Evolutionary conservation across 1,284 basidiomycete species (phyloP), one percentile per base, ranked within the genome.

Genomic region (Wolfiporia cocos): DNA sequence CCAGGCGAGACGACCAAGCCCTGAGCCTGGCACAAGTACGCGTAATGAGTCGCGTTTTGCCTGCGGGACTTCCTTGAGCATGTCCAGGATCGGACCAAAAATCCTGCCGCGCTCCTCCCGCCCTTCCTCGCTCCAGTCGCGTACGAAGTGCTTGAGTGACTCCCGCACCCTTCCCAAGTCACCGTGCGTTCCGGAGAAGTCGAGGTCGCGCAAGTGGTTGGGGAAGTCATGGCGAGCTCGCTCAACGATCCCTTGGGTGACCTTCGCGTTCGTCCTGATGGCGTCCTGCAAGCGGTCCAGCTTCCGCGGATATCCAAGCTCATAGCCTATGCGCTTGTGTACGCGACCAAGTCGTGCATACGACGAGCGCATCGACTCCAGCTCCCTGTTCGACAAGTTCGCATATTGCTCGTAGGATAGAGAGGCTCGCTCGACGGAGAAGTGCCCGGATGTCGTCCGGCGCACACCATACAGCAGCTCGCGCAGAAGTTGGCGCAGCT

Each of bases 121-220:
- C 0, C 80, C 78, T 41, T 77, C 76, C 5, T 57, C 52, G 50
- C 78, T 80, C 81, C 81, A 84, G 53, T 85, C 81, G 10, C 81
- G 65, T 20, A 83, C 68, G 47, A 79, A 78, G 57, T 84, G 81
- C 56, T 80, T 81, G 46, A 85, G 52, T 2, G 75, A 58, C 54
- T 81, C 76, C 17, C 74, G 61, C 19, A 76, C 73, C 11, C 74
- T 64, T 17, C 67, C 66, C 21, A 81, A 50, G 48, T 77, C 73
- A 14, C 52, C 62, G 42, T 15, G 57, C 59, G 31, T 5, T 18
- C 55, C 49, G 34, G 26, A 33, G 3, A 30, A 15, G 3, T 31
- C 37, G 20, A 28, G 23, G 7, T 32, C 28, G 2, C 18, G 39
- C 37, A 55, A 21, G 24, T 31, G 42, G 24, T 17, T 46, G 3